A percentile compares a stretch with the other conserved stretches of the same genome.
Evolutionary conservation across 2,329 filamentous ascomycete genomes (phyloP).

Genomic region (Diaporthe amygdali): DNA sequence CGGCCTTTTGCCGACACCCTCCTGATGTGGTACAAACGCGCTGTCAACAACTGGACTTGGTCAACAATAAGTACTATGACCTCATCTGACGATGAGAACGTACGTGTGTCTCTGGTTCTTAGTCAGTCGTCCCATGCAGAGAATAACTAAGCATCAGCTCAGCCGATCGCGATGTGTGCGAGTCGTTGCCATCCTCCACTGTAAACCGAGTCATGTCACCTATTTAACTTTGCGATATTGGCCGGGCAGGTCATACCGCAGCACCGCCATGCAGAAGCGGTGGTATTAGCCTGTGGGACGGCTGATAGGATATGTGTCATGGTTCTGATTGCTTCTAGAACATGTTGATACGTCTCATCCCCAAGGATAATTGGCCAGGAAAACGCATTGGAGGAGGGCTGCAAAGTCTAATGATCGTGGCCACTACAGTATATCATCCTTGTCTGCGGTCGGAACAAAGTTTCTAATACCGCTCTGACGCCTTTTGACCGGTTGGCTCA

Average conservation of each 20-base stretch:
- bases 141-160: background rate
- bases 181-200: background rate
- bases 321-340: background rate
- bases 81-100: background rate
- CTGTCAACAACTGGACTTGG: background rate
- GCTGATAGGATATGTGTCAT: background rate
- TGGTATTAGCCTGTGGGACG: background rate
- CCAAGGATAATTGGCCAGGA: background rate
- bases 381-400: background rate
- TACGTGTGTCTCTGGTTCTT: background rate
- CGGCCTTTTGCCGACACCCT: background rate
- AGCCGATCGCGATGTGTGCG: background rate
- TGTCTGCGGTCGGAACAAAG: background rate
- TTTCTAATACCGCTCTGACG: background rate
- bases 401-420: background rate
- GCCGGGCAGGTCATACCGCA: background rate
- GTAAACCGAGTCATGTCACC: background rate
- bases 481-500: background rate
- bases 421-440: background rate
- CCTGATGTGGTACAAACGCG: background rate
- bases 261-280: background rate
- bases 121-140: conserved; percentile 2
- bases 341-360: background rate
- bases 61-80: no score
- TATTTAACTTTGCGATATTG: background rate